phyloP scores from a whole-genome alignment of 345 rosid genomes.

The Eucalyptus caleyi region DNA sequence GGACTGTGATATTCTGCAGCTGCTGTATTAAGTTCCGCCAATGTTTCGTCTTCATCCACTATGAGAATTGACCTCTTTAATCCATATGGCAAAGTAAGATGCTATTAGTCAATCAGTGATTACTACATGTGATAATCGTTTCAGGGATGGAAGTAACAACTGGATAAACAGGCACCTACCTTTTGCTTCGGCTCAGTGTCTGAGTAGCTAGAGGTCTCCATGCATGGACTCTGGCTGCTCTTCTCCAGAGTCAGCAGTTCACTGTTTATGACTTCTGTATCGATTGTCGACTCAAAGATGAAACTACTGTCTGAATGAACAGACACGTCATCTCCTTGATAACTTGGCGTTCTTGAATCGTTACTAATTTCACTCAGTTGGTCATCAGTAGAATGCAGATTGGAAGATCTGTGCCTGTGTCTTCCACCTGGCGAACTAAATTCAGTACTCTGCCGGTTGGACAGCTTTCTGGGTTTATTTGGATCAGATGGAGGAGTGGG shows the following conservation, averaged over 20 bases:
- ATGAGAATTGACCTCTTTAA: slow-evolving; percentile 36
- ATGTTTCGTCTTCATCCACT: slow-evolving; percentile 31
- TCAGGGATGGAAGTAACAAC: neutral
- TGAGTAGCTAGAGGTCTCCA: slow-evolving; percentile 14
- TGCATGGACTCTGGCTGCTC: slow-evolving; percentile 21
- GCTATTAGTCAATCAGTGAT: neutral
- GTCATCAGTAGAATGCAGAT: slow-evolving; percentile 42
- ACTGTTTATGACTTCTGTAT: slow-evolving; percentile 7
- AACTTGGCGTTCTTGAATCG: slow-evolving; percentile 58
- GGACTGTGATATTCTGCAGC: slow-evolving; percentile 78
- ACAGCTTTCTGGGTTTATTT: slow-evolving; percentile 42
- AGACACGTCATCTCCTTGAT: slow-evolving; percentile 42
- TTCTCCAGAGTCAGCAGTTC: neutral
- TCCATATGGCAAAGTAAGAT: neutral
- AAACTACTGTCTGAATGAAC: slow-evolving; percentile 37
- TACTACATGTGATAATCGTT: neutral
- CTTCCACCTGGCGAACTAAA: slow-evolving; percentile 54
- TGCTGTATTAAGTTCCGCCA: slow-evolving; percentile 26
- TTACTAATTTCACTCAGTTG: slow-evolving; percentile 66
- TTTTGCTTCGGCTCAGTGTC: slow-evolving; percentile 32
- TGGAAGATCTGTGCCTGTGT: slow-evolving; percentile 29
- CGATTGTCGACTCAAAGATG: slow-evolving; percentile 14
- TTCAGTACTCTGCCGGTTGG: slow-evolving; percentile 25
- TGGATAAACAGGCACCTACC: slow-evolving; percentile 22
- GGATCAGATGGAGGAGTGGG: slow-evolving; percentile 77